phyloP scores from a whole-genome alignment of 345 rosid genomes.

The Ricinus communis region DNA sequence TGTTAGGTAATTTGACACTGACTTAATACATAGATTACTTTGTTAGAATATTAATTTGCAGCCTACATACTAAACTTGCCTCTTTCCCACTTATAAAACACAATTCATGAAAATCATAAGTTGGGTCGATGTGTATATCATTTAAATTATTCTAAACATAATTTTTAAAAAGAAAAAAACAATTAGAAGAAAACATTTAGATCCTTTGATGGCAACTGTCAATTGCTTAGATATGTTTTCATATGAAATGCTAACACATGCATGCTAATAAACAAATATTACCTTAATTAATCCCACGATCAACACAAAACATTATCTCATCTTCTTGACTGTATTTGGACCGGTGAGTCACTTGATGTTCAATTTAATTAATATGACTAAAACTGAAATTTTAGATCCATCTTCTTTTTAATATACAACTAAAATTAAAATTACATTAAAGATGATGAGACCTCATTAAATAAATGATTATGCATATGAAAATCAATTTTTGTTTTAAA shows the following conservation, averaged over 20 bases:
- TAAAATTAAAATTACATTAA: too few species aligned
- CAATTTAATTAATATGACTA: not conserved
- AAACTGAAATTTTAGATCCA: not conserved
- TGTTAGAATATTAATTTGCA: not conserved
- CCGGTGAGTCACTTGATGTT: not conserved
- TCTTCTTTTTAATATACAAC: too few species aligned
- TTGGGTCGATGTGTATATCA: too few species aligned
- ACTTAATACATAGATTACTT: constrained; percentile 10
- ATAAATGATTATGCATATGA: constrained; percentile 2
- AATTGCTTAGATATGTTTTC: not conserved
- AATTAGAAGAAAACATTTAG: too few species aligned
- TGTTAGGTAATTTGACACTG: constrained; percentile 37
- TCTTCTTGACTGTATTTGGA: constrained; percentile 2
- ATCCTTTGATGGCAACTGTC: too few species aligned
- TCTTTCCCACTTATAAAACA: not conserved
- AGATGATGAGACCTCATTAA: too few species aligned
- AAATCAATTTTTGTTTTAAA: not conserved
- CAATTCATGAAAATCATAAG: too few species aligned
- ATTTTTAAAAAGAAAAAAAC: too few species aligned
- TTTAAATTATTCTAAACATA: too few species aligned
- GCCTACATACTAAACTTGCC: not conserved
- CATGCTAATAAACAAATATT: constrained; percentile 2
- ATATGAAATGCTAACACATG: not conserved
- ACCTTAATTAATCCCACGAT: not conserved
- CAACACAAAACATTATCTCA: not conserved